These are phyloP conservation scores for Penicillium pulvis DNA, from an alignment of 495 filamentous ascomycete genomes.

Conservation along the genomic window DNA sequence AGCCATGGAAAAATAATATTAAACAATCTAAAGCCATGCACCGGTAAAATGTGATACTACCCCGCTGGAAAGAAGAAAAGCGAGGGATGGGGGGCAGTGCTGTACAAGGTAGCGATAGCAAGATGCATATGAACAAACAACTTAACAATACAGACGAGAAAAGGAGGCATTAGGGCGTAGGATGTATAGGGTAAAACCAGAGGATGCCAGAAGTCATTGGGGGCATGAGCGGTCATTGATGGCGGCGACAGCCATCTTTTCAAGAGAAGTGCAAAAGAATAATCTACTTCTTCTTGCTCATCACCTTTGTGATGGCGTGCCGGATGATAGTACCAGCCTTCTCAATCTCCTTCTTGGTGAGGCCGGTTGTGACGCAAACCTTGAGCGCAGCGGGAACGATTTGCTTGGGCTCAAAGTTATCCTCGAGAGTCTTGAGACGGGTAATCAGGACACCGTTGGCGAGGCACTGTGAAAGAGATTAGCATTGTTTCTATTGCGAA, in stretches of 20 bases:
- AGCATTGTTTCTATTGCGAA: not conserved
- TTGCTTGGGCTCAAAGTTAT: conserved; percentile 64
- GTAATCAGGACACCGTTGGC: conserved; percentile 87
- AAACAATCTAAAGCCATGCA: conserved; percentile 35
- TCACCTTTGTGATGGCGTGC: conserved; percentile 91
- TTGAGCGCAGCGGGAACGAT: conserved; percentile 78
- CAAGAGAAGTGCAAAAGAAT: conserved; percentile 5
- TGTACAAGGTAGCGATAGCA: conserved; percentile 30
- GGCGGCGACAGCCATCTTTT: conserved; percentile 10
- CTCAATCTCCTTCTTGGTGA: conserved; percentile 93
- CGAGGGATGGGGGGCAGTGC: conserved; percentile 12
- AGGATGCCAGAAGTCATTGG: conserved; percentile 23
- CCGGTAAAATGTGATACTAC: conserved; percentile 19
- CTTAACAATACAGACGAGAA: conserved; percentile 29
- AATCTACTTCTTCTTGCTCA: conserved; percentile 55
- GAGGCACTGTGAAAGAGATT: conserved; percentile 54
- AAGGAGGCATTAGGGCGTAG: conserved; percentile 31
- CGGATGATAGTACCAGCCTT: conserved; percentile 85
- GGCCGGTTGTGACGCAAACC: conserved; percentile 81
- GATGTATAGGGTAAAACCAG: conserved; percentile 13
- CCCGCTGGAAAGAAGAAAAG: conserved; percentile 16
- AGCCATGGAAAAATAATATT: conserved; percentile 29
- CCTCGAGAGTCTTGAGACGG: conserved; percentile 74
- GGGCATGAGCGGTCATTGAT: conserved; percentile 29
- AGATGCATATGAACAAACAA: conserved; percentile 31